Evolutionary conservation across 2,329 filamentous ascomycete species (phyloP).

Genomic region (Colletotrichum spaethianum): DNA sequence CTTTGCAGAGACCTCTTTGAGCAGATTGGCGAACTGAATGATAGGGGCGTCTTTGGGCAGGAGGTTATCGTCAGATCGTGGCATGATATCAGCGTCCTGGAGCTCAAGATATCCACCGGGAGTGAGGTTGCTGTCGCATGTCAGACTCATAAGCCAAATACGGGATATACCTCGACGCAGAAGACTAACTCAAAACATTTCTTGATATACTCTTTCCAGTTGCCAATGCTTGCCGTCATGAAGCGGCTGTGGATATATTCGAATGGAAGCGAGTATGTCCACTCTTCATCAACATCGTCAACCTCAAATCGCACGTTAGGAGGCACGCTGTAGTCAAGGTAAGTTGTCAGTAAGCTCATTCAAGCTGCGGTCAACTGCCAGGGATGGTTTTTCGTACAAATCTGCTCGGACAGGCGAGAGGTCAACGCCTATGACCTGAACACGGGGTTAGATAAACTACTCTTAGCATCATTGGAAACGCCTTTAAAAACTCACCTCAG

Average conservation of each 20-base stretch:
- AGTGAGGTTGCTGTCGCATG: constrained; percentile 47
- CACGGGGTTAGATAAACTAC: background rate
- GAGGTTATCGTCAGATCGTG: constrained; percentile 45
- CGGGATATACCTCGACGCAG: no score
- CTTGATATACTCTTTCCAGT: constrained; percentile 63
- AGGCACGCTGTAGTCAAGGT: constrained; percentile 55
- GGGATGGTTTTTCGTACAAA: background rate
- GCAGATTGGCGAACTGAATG: constrained; percentile 44
- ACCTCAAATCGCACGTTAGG: constrained; percentile 69
- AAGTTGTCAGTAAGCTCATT: background rate
- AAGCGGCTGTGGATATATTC: constrained; percentile 69
- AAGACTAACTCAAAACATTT: constrained; percentile 55
- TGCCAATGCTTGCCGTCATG: constrained; percentile 63
- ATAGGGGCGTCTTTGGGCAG: constrained; percentile 24
- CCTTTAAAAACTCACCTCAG: constrained; percentile 46
- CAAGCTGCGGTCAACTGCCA: background rate
- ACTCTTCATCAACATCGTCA: constrained; percentile 68
- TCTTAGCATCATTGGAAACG: background rate
- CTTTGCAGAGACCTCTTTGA: constrained; percentile 35
- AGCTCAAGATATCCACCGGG: constrained; percentile 60
- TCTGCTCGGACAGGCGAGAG: background rate
- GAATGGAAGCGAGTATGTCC: constrained; percentile 63
- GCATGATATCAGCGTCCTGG: constrained; percentile 47
- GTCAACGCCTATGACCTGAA: background rate
- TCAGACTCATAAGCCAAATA: background rate